Base-by-base conservation (phyloP, 2,329 filamentous ascomycete species). In the Colletotrichum acutatum region DNA sequence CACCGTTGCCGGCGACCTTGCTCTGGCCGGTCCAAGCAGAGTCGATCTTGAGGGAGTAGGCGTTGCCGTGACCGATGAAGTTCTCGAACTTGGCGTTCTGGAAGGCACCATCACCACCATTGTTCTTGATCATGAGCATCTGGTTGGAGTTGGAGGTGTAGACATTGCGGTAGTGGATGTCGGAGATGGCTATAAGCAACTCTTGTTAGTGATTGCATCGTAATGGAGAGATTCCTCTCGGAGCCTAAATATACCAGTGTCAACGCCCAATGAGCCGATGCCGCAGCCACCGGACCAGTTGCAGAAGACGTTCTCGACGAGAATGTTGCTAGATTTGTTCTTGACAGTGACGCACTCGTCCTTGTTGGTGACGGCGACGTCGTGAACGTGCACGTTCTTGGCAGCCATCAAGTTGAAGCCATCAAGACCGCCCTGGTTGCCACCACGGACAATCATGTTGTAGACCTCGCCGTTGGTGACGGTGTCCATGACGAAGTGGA, bases 51-150 rank as follows among this genome's bases (percentile, higher is more conserved):
- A 90, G 81, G 12, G 84, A 86, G 81, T 90, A 91, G 4, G 89
- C 89, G 73, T 91, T 91, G 70, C 82, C 80, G 78, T 89, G 88
- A 52, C 90, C 89, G 76, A 89, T 88, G 79, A 91, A 91, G 81
- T 90, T 90, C 76, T 88, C 85, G 53, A 91, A 84, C 1, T 84
- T 76, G 16, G 84, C 81, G 75, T 90, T 85, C 54, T 83, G 83
- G 5, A 91, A 85, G 2, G 81, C 84, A 26, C 89, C 90, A 69
- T 78, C 84, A 49, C 90, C 90, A 54, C 90, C 90, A 76, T 90
- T 88, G 66, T 85, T 87, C 80, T 91, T 91, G 82, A 91, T 86
- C 88, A 90, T 89, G 80, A 87, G 86, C 89, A 91, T 90, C 77
- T 91, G 88, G 83, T 91, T 91, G 11, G 86, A 87, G n/a, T 84